Percentiles rank a stretch among this genome's conserved stretches.
Evolutionary conservation across 176 grass and related monocot genomes (phyloP).

Genomic region (Melocanna baccifera): DNA sequence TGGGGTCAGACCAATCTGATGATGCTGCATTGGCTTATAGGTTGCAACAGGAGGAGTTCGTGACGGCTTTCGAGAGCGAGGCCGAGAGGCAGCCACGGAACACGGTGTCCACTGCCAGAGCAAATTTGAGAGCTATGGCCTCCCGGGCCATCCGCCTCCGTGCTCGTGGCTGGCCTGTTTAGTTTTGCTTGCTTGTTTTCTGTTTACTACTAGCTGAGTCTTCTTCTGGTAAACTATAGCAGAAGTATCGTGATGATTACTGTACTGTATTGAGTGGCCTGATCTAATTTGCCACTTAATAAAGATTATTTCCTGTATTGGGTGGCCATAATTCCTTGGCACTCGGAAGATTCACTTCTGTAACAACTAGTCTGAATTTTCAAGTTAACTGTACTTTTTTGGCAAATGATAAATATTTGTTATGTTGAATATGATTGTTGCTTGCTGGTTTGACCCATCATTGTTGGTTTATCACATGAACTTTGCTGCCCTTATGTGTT

Average conservation of each 20-base stretch:
- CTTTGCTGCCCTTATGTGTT: neutral
- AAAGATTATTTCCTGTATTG: neutral
- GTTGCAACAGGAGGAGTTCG: constrained; percentile 84
- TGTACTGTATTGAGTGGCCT: neutral
- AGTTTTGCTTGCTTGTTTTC: constrained; percentile 16
- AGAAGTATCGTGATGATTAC: neutral
- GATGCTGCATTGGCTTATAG: constrained; percentile 75
- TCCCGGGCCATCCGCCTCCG: constrained; percentile 53
- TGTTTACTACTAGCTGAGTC: neutral
- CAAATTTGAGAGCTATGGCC: constrained; percentile 67
- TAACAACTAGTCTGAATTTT: neutral
- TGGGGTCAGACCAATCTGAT: constrained; percentile 43
- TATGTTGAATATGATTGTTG: neutral
- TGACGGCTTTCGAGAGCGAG: constrained; percentile 51
- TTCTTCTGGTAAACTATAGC: constrained; percentile 10
- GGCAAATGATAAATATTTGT: neutral
- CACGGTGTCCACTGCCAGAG: constrained; percentile 44
- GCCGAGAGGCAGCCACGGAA: constrained; percentile 33
- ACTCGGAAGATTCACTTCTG: neutral
- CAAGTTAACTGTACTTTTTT: neutral
- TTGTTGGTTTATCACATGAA: neutral
- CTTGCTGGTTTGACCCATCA: neutral
- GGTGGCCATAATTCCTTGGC: neutral
- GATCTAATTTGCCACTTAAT: neutral
- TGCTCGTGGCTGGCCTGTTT: constrained; percentile 50